Evolutionary conservation across 163 green algal genomes (phyloP).

Genomic region (Botryococcus braunii): DNA sequence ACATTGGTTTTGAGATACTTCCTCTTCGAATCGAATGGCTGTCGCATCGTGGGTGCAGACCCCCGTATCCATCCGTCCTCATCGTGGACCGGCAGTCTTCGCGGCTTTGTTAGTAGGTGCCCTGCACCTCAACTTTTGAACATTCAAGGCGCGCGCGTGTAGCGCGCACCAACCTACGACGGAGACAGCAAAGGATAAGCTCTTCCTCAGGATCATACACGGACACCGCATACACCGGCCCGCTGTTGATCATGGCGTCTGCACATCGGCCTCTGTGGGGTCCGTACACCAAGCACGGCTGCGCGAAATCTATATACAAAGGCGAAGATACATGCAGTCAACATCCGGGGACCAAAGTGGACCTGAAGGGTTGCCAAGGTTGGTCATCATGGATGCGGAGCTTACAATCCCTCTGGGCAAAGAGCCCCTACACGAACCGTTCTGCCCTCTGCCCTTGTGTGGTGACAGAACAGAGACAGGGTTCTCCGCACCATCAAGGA

Average conservation of each 20-base stretch:
- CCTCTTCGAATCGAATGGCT: no score
- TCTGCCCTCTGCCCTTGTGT: not conserved
- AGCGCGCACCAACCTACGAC: no score
- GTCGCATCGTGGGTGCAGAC: no score
- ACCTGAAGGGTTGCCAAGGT: not conserved
- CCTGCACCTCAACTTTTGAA: no score
- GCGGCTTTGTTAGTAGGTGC: no score
- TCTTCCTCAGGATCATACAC: slow-evolving; percentile 6
- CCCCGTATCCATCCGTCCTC: no score
- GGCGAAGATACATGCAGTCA: slow-evolving; percentile 27
- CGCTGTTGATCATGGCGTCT: no score
- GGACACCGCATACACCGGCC: slow-evolving; percentile 10
- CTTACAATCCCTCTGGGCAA: not conserved
- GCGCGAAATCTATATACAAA: slow-evolving; percentile 26
- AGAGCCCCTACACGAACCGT: not conserved
- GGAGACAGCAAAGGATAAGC: no score
- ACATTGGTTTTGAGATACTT: no score
- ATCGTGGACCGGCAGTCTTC: no score
- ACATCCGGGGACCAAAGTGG: slow-evolving; percentile 1
- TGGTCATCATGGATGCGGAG: not conserved
- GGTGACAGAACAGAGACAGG: slow-evolving; percentile 1
- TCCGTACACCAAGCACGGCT: slow-evolving; percentile 20
- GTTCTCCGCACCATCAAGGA: not conserved
- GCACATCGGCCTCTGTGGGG: slow-evolving; percentile 14
- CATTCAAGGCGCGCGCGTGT: no score